These are phyloP conservation scores for Cadophora luteo-olivacea DNA, from an alignment of 2,329 filamentous ascomycete species.

Conservation along the genomic window DNA sequence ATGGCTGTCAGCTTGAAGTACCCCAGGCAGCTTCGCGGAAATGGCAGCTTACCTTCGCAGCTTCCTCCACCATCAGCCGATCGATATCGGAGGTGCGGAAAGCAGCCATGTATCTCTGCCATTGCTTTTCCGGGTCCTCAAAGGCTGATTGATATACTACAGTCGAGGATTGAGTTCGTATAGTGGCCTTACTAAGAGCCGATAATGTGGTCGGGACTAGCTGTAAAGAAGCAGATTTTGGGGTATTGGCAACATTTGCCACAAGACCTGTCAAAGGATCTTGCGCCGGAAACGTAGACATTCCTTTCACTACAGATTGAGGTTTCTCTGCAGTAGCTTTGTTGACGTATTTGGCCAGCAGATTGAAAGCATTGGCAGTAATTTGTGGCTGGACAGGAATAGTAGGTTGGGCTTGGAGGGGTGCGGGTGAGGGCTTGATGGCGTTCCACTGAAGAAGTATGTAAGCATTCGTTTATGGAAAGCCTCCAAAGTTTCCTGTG, in stretches of 20 bases:
- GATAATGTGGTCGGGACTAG: too few relatives aligned
- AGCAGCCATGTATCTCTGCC: conserved; percentile 22
- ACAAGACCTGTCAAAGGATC: too few relatives aligned
- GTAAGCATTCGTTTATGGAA: background rate
- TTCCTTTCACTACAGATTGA: background rate
- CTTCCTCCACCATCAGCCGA: conserved; percentile 30
- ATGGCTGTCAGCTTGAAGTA: background rate
- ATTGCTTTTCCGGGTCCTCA: conserved; percentile 15
- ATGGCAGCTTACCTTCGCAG: conserved; percentile 28
- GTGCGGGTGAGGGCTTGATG: background rate
- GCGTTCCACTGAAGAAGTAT: conserved; percentile 3
- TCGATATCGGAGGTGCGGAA: conserved; percentile 29
- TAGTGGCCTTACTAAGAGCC: too few relatives aligned
- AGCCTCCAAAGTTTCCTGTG: background rate
- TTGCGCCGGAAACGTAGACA: background rate
- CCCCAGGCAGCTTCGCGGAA: background rate
- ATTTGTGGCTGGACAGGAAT: background rate
- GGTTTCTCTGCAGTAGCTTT: background rate
- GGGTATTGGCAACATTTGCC: too few relatives aligned
- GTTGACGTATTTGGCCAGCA: background rate
- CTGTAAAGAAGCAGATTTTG: background rate
- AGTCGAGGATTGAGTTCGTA: too few relatives aligned
- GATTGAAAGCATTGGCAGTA: background rate
- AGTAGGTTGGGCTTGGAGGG: background rate
- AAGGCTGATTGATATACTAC: background rate